Evolutionary conservation across 2,329 filamentous ascomycete genomes (phyloP).

Genomic region (Chaetomium strumarium): DNA sequence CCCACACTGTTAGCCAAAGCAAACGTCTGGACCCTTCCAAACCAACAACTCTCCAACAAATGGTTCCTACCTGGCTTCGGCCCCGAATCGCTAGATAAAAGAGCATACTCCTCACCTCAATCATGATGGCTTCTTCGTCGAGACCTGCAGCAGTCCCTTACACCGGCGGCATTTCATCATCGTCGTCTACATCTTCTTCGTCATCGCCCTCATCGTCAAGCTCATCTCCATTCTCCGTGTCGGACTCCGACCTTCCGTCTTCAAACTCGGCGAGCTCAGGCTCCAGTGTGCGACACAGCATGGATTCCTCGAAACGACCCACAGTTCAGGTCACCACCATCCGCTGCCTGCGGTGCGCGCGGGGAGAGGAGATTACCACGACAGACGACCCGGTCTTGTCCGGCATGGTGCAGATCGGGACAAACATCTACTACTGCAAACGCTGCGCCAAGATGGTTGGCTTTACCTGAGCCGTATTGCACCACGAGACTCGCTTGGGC

Average conservation of each 20-base stretch:
- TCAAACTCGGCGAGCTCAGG: conserved; percentile 29
- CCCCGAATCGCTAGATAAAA: conserved; percentile 11
- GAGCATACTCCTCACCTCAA: background rate
- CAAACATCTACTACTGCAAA: conserved; percentile 62
- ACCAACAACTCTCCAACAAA: background rate
- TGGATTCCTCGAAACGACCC: conserved; percentile 42
- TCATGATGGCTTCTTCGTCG: conserved; percentile 1
- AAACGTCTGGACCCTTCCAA: background rate
- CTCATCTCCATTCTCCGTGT: conserved; percentile 35
- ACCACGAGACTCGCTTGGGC: conserved; percentile 30
- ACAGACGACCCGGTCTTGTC: conserved; percentile 53
- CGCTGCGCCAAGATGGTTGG: conserved; percentile 59
- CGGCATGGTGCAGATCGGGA: conserved; percentile 60
- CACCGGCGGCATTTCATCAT: conserved; percentile 28
- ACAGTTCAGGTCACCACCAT: conserved; percentile 53
- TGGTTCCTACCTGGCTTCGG: conserved; percentile 6
- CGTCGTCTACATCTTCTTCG: conserved; percentile 36
- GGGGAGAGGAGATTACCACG: conserved; percentile 54
- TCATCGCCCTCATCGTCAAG: conserved; percentile 32
- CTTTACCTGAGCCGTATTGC: conserved; percentile 43
- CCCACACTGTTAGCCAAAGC: background rate
- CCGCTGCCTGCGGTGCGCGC: conserved; percentile 57
- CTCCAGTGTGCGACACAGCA: conserved; percentile 37
- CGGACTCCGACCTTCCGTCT: conserved; percentile 37
- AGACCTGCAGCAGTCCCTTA: conserved; percentile 27